Conservation (phyloP, 768 basidiomycete genomes). For the Tulasnella sp. region DNA sequence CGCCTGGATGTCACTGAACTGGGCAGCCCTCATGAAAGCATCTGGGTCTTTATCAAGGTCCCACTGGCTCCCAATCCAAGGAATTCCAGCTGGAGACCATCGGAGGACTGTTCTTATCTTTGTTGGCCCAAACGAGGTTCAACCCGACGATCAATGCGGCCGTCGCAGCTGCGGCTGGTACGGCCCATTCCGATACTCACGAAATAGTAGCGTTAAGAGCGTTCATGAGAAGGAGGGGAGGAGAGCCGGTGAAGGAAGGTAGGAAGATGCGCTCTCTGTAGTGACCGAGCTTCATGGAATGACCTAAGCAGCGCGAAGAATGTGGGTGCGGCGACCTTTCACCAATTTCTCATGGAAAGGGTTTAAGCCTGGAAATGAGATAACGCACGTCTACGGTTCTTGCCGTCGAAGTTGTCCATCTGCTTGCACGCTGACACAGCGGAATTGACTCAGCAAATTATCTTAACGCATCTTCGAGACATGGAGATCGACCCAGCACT, state of each 20-base stretch:
- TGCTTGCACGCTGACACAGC: no score
- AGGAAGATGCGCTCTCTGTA: no score
- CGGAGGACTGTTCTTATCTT: constrained; percentile 16
- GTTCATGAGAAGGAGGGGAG: constrained; percentile 13
- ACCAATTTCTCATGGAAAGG: no score
- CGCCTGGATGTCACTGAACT: neutral
- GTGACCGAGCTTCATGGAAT: no score
- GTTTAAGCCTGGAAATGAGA: no score
- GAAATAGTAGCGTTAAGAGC: constrained; percentile 29
- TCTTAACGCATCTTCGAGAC: no score
- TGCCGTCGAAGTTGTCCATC: no score
- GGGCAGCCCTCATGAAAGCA: constrained; percentile 24
- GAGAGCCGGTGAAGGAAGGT: neutral
- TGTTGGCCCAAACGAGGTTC: neutral
- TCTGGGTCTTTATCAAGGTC: constrained; percentile 23
- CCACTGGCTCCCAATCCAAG: constrained; percentile 19
- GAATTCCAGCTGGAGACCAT: constrained; percentile 31
- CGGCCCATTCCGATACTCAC: constrained; percentile 13
- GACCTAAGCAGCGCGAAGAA: no score
- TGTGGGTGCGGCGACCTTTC: no score
- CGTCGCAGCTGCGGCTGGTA: constrained; percentile 25
- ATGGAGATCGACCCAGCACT: no score
- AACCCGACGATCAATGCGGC: constrained; percentile 15
- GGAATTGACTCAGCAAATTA: no score
- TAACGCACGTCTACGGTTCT: no score